phyloP scores from a whole-genome alignment of 129 eudicot genomes.

The Chrysanthemum seticuspe region DNA sequence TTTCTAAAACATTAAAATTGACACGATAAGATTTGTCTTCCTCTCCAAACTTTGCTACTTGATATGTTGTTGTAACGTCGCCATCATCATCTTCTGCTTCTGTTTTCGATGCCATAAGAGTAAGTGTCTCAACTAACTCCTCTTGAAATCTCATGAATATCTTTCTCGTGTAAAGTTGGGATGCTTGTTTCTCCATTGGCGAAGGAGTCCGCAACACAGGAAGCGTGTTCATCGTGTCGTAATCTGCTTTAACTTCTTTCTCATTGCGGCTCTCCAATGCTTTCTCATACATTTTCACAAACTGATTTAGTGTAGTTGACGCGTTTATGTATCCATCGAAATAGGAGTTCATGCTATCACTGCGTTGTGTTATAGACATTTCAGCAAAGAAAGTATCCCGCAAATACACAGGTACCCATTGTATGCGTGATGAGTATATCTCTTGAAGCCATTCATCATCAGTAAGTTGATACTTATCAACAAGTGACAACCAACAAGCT shows the following conservation, averaged over 20 bases:
- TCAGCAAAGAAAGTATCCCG: conserved; percentile 60
- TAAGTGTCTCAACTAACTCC: conserved; percentile 60
- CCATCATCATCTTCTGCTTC: conserved; percentile 49
- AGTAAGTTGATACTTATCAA: conserved; percentile 51
- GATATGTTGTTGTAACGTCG: conserved; percentile 32
- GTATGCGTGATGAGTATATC: conserved; percentile 47
- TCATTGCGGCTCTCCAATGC: conserved; percentile 64
- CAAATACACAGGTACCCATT: conserved; percentile 68
- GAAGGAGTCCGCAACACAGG: conserved; percentile 64
- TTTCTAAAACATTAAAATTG: conserved; percentile 46
- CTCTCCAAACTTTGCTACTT: conserved; percentile 66
- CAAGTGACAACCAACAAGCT: conserved; percentile 53
- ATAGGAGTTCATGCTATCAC: conserved; percentile 53
- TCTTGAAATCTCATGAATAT: conserved; percentile 59
- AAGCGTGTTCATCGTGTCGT: conserved; percentile 51
- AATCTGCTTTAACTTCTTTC: conserved; percentile 66
- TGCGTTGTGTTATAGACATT: conserved; percentile 49
- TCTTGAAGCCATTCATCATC: conserved; percentile 65
- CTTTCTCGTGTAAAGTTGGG: conserved; percentile 55
- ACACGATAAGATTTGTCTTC: conserved; percentile 51
- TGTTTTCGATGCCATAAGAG: conserved; percentile 55
- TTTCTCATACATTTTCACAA: conserved; percentile 59
- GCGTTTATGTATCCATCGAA: conserved; percentile 61
- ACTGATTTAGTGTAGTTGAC: conserved; percentile 46
- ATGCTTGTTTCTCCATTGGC: conserved; percentile 74